Percentiles rank a stretch among this genome's conserved stretches.
Conservation (phyloP, 352 stramenopile genomes). For the Pythium apleroticum region DNA sequence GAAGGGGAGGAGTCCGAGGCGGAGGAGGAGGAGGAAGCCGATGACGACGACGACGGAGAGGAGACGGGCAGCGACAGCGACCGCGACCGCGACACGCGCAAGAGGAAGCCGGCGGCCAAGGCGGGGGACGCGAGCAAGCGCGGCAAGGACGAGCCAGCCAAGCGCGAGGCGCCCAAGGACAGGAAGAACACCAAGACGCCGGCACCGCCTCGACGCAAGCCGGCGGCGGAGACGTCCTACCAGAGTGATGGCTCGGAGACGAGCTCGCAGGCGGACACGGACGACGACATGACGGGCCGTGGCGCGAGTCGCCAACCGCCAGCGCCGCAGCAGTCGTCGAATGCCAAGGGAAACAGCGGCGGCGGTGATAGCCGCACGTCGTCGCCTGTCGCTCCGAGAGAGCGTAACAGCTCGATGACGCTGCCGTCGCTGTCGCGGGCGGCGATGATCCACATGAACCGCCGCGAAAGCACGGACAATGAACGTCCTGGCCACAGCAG, state of each 20-base stretch:
- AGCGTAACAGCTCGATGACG: constrained; percentile 28
- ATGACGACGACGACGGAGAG: constrained; percentile 1
- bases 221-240: constrained; percentile 5
- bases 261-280: constrained; percentile 22
- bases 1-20: constrained; percentile 16
- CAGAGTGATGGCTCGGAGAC: constrained; percentile 24
- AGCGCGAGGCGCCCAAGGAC: constrained; percentile 1
- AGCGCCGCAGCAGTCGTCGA: background rate
- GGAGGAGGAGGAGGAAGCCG: constrained; percentile 1
- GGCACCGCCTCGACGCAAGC: background rate
- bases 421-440: constrained; percentile 49
- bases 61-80: constrained; percentile 24
- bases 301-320: background rate
- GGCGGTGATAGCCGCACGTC: background rate
- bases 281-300: constrained; percentile 27
- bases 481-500: background rate
- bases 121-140: background rate
- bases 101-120: constrained; percentile 14
- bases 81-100: constrained; percentile 17
- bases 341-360: background rate
- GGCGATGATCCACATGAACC: constrained; percentile 37
- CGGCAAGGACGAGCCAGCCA: background rate
- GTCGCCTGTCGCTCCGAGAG: background rate
- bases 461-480: constrained; percentile 10
- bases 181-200: background rate